These are phyloP conservation scores for Martiniozyma asiatica DNA, from an alignment of 1,139 yeast genomes.

Conservation along the genomic window DNA sequence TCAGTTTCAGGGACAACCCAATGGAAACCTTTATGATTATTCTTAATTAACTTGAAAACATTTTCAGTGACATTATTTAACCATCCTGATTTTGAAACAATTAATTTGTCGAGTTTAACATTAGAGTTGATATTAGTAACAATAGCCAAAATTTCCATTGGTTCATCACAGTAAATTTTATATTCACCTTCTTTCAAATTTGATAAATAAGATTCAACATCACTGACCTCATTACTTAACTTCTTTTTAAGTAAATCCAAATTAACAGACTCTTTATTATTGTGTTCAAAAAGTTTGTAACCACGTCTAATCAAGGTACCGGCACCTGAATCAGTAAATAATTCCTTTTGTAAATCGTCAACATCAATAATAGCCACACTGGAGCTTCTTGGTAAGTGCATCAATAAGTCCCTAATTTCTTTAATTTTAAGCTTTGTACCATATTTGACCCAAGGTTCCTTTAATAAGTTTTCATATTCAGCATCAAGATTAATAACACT, in stretches of 20 bases:
- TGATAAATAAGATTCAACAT: slow-evolving; percentile 74
- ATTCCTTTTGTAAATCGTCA: slow-evolving; percentile 87
- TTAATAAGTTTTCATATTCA: slow-evolving; percentile 82
- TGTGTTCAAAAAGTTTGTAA: slow-evolving; percentile 57
- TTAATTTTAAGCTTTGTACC: slow-evolving; percentile 95
- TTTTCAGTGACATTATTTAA: slow-evolving; percentile 93
- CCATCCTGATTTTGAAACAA: slow-evolving; percentile 90
- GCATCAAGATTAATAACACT: slow-evolving; percentile 89
- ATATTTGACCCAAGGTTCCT: slow-evolving; percentile 95
- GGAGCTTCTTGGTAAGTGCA: slow-evolving; percentile 90
- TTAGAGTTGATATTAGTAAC: slow-evolving; percentile 29
- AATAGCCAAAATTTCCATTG: slow-evolving; percentile 85
- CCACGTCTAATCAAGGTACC: slow-evolving; percentile 98
- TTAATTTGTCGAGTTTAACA: slow-evolving; percentile 67
- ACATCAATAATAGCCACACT: slow-evolving; percentile 97
- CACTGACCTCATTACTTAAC: slow-evolving; percentile 25
- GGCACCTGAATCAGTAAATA: slow-evolving; percentile 97
- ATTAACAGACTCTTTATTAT: slow-evolving; percentile 9
- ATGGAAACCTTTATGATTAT: slow-evolving; percentile 61
- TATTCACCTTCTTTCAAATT: slow-evolving; percentile 49
- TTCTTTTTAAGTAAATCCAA: slow-evolving; percentile 9
- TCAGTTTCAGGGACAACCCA: slow-evolving; percentile 92
- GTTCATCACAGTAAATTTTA: slow-evolving; percentile 90
- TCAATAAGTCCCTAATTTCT: slow-evolving; percentile 88
- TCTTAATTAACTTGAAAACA: slow-evolving; percentile 71